Evolutionary conservation across 2,329 filamentous ascomycete species (phyloP).

Genomic region (Ophidiomyces ophidiicola): DNA sequence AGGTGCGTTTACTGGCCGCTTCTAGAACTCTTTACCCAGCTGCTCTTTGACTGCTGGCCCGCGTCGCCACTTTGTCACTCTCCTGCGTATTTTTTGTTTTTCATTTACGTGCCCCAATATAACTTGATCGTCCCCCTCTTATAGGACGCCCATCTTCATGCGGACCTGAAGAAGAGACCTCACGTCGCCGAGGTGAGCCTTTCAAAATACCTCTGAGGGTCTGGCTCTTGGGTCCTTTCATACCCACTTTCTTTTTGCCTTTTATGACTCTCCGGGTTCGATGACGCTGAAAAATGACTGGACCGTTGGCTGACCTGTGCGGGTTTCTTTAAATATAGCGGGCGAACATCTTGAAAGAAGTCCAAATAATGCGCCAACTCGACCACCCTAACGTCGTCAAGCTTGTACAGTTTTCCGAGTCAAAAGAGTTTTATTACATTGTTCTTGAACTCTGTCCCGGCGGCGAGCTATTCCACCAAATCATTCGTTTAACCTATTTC

Average conservation of each 20-base stretch:
- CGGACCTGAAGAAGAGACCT: conserved; percentile 83
- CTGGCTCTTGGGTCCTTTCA: conserved; percentile 2
- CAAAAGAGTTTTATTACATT: conserved; percentile 92
- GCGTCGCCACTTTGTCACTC: background rate
- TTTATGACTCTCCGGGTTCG: too few relatives aligned
- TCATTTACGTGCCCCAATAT: conserved; percentile 9
- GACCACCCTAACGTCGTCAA: conserved; percentile 95
- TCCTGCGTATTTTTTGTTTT: background rate
- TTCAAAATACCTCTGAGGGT: conserved; percentile 25
- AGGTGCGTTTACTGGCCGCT: conserved; percentile 56
- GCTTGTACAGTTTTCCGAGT: conserved; percentile 86
- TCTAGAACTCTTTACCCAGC: conserved; percentile 5
- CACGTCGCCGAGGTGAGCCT: conserved; percentile 92
- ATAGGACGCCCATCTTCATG: conserved; percentile 86
- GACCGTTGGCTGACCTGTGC: conserved; percentile 4
- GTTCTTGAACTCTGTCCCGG: conserved; percentile 89
- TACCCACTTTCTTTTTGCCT: conserved; percentile 2
- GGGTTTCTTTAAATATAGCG: conserved; percentile 8
- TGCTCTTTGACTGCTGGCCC: conserved; percentile 1
- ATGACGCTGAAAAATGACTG: too few relatives aligned
- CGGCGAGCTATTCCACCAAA: conserved; percentile 95
- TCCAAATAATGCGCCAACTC: conserved; percentile 94
- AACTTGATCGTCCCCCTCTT: conserved; percentile 36
- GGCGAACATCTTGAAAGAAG: conserved; percentile 94
- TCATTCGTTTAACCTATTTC: conserved; percentile 95